phyloP scores from a whole-genome alignment of 2,329 filamentous ascomycete species.

The Penicillium nordicum region DNA sequence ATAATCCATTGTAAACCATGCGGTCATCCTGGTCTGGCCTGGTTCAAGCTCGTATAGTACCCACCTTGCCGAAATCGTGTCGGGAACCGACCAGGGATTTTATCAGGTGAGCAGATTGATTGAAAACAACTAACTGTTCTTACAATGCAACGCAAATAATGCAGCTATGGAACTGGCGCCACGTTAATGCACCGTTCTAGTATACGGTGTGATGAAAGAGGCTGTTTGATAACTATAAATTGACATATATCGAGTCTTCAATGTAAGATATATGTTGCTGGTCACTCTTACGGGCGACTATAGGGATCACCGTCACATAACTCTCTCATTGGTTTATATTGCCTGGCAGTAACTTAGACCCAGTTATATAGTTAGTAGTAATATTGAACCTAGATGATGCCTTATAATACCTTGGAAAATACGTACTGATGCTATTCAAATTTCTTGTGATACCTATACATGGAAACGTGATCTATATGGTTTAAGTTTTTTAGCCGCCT shows the following conservation, averaged over 20 bases:
- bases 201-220: background rate
- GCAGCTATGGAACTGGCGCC: background rate
- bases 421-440: too few species aligned
- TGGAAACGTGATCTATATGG: too few species aligned
- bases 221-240: background rate
- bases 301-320: too few species aligned
- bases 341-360: too few species aligned
- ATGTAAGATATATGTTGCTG: too few species aligned
- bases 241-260: background rate
- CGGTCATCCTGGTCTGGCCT: background rate
- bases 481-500: too few species aligned
- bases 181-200: background rate
- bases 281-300: too few species aligned
- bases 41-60: constrained; percentile 5
- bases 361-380: too few species aligned
- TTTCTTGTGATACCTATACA: too few species aligned
- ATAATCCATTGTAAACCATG: constrained; percentile 2
- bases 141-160: background rate
- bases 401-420: too few species aligned
- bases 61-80: background rate
- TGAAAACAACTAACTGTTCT: background rate
- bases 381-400: too few species aligned
- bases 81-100: background rate
- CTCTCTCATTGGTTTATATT: too few species aligned
- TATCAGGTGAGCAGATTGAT: background rate